A percentile compares a stretch with the other conserved stretches of the same genome.
Evolutionary conservation across 352 stramenopile species (phyloP).

Genomic region (Phytophthora sansomeana): DNA sequence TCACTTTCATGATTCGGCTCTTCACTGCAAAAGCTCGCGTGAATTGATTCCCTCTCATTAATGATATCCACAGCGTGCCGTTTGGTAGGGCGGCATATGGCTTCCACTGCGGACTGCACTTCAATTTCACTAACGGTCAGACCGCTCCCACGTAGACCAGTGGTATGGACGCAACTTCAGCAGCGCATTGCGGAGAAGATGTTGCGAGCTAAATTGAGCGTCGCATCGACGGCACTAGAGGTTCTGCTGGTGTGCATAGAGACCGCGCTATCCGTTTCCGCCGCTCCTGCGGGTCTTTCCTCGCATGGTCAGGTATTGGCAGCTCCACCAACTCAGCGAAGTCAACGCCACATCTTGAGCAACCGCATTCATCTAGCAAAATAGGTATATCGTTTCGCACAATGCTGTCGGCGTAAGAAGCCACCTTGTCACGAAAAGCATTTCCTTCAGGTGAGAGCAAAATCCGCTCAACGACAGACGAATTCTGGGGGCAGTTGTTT

Average conservation of each 20-base stretch:
- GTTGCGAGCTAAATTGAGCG: conserved; percentile 4
- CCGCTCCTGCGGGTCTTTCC: background rate
- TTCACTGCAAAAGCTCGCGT: background rate
- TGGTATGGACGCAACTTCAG: background rate
- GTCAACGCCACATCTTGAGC: background rate
- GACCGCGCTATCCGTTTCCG: no score
- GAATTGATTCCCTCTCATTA: background rate
- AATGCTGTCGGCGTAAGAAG: background rate
- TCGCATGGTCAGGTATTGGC: background rate
- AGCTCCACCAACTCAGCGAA: background rate
- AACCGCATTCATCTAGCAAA: background rate
- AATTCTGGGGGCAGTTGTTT: conserved; percentile 5
- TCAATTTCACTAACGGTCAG: no score
- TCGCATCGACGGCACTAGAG: background rate
- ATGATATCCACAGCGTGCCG: background rate
- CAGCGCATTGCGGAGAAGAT: background rate
- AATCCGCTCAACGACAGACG: background rate
- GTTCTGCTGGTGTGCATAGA: no score
- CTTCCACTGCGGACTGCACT: background rate
- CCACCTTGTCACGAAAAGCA: background rate
- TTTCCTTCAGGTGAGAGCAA: background rate
- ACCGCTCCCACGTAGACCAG: background rate
- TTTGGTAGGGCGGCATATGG: background rate
- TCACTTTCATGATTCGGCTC: no score
- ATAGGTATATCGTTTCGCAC: conserved; percentile 3